Evolutionary conservation across 2,329 filamentous ascomycete species (phyloP).

Genomic region (Chaetomium sp.): DNA sequence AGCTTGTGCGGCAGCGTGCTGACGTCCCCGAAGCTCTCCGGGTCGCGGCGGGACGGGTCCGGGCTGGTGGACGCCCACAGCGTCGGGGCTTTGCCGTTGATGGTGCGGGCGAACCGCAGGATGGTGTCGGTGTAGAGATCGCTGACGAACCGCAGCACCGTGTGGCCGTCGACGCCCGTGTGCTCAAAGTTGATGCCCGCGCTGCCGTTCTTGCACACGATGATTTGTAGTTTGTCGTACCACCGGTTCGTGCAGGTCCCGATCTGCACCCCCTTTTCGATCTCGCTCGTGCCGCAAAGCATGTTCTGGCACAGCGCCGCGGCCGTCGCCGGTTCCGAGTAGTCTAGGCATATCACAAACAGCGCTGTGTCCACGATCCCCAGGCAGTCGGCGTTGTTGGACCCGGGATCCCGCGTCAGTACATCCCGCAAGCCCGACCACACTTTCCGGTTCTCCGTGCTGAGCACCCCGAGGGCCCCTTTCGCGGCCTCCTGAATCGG

Average conservation of each 20-base stretch:
- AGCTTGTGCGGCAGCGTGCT: constrained; percentile 91
- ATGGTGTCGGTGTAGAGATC: constrained; percentile 98
- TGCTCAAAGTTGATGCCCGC: constrained; percentile 99
- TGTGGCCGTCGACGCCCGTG: constrained; percentile 95
- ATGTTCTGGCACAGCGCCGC: constrained; percentile 95
- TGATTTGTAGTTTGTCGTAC: constrained; percentile 99
- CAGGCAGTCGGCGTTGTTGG: constrained; percentile 94
- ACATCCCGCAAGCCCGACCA: constrained; percentile 91
- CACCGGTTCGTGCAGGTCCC: constrained; percentile 97
- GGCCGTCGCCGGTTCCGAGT: constrained; percentile 74
- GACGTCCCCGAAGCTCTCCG: constrained; percentile 85
- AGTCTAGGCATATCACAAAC: constrained; percentile 88
- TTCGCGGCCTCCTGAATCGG: constrained; percentile 95
- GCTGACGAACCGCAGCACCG: constrained; percentile 89
- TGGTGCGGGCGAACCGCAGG: constrained; percentile 85
- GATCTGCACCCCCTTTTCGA: constrained; percentile 89
- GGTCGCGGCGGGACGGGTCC: constrained; percentile 86
- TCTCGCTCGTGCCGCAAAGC: constrained; percentile 90
- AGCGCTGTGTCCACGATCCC: constrained; percentile 90
- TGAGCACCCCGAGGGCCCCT: constrained; percentile 84
- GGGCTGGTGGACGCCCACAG: constrained; percentile 88
- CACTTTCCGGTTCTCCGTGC: constrained; percentile 91
- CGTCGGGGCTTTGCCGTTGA: constrained; percentile 87
- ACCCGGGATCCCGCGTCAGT: constrained; percentile 74
- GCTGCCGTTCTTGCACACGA: constrained; percentile 97